These are phyloP conservation scores for Effrenium voratum DNA, from an alignment of 73 alveolate species.

Conservation along the genomic window DNA sequence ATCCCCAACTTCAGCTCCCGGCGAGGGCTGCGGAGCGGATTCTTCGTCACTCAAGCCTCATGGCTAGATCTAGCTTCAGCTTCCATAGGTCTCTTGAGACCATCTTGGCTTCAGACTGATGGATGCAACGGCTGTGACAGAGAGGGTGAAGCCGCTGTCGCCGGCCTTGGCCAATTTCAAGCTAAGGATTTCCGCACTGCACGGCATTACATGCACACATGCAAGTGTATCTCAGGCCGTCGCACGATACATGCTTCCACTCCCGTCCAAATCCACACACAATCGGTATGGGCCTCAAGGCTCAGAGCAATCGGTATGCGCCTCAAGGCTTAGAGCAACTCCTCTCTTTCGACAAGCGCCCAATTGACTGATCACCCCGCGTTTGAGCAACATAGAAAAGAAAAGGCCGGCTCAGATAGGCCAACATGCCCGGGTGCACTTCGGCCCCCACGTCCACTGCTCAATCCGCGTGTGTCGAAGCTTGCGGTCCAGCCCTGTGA, in stretches of 20 bases:
- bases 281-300: constrained; percentile 17
- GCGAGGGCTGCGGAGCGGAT: neutral
- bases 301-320: neutral
- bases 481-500: constrained; percentile 28
- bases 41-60: constrained; percentile 29
- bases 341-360: too few species aligned
- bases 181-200: neutral
- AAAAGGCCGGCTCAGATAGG: too few species aligned
- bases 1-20: too few species aligned
- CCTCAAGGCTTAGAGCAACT: too few species aligned
- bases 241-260: constrained; percentile 13
- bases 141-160: constrained; percentile 14
- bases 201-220: neutral
- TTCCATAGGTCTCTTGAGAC: neutral
- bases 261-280: constrained; percentile 23
- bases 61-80: neutral
- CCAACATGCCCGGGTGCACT: too few species aligned
- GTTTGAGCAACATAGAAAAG: too few species aligned
- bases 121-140: neutral
- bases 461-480: constrained; percentile 45
- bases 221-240: neutral
- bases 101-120: neutral
- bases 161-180: constrained; percentile 4
- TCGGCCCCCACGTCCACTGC: constrained; percentile 42
- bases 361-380: too few species aligned